Percentiles rank a stretch among this genome's conserved stretches.
Evolutionary conservation across 106 monocot genomes (phyloP).

Genomic region (Narthecium ossifragum): DNA sequence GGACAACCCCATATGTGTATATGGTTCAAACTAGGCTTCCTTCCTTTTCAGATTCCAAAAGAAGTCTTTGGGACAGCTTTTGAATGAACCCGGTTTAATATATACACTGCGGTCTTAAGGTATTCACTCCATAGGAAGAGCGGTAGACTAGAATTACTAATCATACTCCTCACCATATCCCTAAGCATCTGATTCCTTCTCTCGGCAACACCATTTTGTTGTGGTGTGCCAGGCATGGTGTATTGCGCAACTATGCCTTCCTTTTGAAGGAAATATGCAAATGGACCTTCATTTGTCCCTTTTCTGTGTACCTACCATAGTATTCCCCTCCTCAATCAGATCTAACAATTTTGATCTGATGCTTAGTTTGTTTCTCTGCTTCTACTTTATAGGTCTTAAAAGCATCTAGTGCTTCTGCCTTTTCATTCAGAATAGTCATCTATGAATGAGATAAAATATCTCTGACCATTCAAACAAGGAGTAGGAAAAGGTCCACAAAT

Average conservation of each 20-base stretch:
- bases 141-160: neutral
- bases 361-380: too few relatives aligned
- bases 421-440: neutral
- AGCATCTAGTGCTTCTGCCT: neutral
- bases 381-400: neutral
- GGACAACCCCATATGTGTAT: neutral
- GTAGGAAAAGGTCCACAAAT: constrained; percentile 4
- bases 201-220: too few relatives aligned
- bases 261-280: too few relatives aligned
- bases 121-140: neutral
- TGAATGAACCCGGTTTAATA: neutral
- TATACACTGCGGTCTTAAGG: neutral
- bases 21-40: neutral
- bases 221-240: too few relatives aligned
- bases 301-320: too few relatives aligned
- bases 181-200: too few relatives aligned
- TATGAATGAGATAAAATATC: too few relatives aligned
- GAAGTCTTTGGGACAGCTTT: neutral
- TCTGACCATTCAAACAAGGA: neutral
- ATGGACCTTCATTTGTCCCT: neutral
- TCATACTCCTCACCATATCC: too few relatives aligned
- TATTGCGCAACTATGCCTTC: too few relatives aligned
- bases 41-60: neutral
- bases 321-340: too few relatives aligned
- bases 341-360: too few relatives aligned